Evolutionary conservation across 2,329 filamentous ascomycete genomes (phyloP).

Genomic region (Raffaelea arxii): DNA sequence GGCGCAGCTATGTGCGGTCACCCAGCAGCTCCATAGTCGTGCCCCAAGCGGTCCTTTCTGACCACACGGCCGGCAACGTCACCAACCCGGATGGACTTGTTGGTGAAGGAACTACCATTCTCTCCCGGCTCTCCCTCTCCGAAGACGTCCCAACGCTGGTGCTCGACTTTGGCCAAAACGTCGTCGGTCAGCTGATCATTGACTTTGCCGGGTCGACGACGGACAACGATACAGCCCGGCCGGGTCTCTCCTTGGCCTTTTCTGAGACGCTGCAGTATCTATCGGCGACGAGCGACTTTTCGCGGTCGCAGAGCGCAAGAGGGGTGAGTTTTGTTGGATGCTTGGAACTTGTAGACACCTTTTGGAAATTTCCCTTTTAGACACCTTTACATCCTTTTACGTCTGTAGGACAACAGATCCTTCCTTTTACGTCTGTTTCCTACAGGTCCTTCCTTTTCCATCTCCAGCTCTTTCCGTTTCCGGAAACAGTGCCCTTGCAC

Average conservation of each 20-base stretch:
- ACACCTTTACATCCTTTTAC: too few relatives aligned
- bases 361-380: too few relatives aligned
- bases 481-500: too few relatives aligned
- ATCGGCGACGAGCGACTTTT: constrained; percentile 35
- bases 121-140: constrained; percentile 16
- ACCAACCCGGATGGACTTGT: constrained; percentile 26
- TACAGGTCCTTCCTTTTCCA: too few relatives aligned
- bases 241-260: constrained; percentile 35
- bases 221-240: constrained; percentile 14
- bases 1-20: constrained; percentile 30
- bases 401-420: too few relatives aligned
- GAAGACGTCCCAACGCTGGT: constrained; percentile 27
- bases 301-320: constrained; percentile 33
- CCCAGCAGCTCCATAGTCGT: constrained; percentile 21
- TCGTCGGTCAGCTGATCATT: constrained; percentile 32
- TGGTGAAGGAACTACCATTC: constrained; percentile 18
- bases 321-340: constrained; percentile 16
- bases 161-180: constrained; percentile 40
- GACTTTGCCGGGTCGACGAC: constrained; percentile 26
- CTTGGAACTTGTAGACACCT: too few relatives aligned
- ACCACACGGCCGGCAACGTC: constrained; percentile 26
- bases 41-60: constrained; percentile 19
- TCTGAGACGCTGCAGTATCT: constrained; percentile 38
- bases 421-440: too few relatives aligned
- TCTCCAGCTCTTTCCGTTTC: too few relatives aligned